Percentiles rank a stretch among this genome's conserved stretches.
These are phyloP conservation scores for Thalia dealbata DNA, from an alignment of 176 grass and related monocot genomes.

Conservation along the genomic window DNA sequence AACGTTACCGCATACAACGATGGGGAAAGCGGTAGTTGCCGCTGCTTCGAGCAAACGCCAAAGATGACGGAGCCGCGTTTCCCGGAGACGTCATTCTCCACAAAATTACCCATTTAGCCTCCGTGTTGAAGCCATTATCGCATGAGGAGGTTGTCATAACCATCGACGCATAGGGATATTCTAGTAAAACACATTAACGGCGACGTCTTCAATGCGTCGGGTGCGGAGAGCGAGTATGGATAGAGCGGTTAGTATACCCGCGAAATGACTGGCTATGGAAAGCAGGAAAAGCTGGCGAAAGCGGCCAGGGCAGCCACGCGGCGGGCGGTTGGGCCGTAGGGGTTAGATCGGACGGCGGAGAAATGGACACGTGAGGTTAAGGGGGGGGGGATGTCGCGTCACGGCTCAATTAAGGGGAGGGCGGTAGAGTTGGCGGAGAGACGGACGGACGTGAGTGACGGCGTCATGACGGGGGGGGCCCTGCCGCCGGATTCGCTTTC, in stretches of 20 bases:
- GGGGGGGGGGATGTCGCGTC: too few species aligned
- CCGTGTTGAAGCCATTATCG: background rate
- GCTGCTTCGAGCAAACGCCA: constrained; percentile 47
- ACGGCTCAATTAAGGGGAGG: background rate
- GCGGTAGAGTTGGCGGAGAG: background rate
- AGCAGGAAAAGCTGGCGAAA: background rate
- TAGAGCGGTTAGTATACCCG: background rate
- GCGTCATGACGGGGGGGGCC: background rate
- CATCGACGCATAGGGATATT: background rate
- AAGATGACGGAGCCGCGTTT: constrained; percentile 35
- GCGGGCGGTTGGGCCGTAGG: background rate
- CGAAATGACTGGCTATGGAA: background rate
- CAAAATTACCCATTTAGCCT: background rate
- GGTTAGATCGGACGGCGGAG: background rate
- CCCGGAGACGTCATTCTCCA: background rate
- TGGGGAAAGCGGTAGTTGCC: constrained; percentile 27
- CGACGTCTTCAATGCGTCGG: background rate
- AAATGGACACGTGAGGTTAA: background rate
- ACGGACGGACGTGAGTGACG: background rate
- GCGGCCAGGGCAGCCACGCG: background rate
- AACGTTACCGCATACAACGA: background rate
- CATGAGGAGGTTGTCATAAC: too few species aligned
- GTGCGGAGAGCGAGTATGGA: too few species aligned
- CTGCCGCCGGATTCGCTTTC: background rate
- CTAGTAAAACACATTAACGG: background rate